Conservation (phyloP, 352 stramenopile species). For the Globisporangium carolinianum region DNA sequence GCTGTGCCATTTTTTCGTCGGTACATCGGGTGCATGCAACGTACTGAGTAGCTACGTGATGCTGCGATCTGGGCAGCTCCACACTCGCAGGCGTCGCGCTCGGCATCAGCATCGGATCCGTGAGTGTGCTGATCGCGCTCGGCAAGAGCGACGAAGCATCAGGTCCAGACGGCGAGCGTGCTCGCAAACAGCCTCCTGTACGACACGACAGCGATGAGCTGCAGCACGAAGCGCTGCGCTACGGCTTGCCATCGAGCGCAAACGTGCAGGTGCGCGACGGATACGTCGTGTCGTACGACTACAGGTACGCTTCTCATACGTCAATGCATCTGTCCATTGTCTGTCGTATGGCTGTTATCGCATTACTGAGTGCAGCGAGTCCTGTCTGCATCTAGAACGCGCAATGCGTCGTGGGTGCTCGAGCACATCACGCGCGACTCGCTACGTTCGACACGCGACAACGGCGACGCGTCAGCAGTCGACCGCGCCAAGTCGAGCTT, state of each 20-base stretch:
- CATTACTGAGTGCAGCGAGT: too few species aligned
- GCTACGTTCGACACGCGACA: slow-evolving; percentile 28
- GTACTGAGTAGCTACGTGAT: too few species aligned
- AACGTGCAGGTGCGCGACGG: slow-evolving; percentile 72
- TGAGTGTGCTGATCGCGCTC: slow-evolving; percentile 34
- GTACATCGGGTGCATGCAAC: too few species aligned
- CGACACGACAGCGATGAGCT: not conserved
- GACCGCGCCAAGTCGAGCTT: slow-evolving; percentile 87
- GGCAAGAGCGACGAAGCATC: slow-evolving; percentile 14
- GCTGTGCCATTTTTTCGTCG: too few species aligned
- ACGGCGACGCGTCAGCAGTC: slow-evolving; percentile 32
- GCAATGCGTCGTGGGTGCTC: slow-evolving; percentile 83
- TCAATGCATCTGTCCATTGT: too few species aligned
- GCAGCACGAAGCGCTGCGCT: slow-evolving; percentile 67
- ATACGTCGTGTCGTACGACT: slow-evolving; percentile 85
- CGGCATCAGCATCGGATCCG: slow-evolving; percentile 44
- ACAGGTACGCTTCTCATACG: slow-evolving; percentile 27
- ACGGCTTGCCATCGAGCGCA: slow-evolving; percentile 51
- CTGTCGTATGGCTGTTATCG: too few species aligned
- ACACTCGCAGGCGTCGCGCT: slow-evolving; percentile 37
- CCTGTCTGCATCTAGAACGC: slow-evolving; percentile 28
- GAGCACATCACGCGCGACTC: slow-evolving; percentile 74
- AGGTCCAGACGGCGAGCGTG: not conserved
- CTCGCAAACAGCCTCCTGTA: too few species aligned
- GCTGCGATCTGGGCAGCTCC: slow-evolving; percentile 13